Evolutionary conservation across 495 filamentous ascomycete genomes (phyloP), one percentile per base, ranked within the genome.

Genomic region (Daldinia bambusicola): DNA sequence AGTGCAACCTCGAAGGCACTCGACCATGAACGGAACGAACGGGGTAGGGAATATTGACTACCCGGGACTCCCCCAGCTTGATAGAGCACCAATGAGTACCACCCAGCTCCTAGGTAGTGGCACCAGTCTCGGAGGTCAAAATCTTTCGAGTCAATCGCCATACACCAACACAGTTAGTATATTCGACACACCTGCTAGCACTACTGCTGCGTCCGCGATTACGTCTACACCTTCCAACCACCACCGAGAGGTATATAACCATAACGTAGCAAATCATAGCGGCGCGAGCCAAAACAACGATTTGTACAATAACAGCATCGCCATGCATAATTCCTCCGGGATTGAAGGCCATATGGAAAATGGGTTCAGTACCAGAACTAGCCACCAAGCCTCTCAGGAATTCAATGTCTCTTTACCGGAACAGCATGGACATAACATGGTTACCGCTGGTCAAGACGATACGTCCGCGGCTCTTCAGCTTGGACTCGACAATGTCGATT

Each of bases 41-140:
- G 63, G 61, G 1, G 16, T 61, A 5, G 16, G 50, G 6, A 41
- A 41, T 10, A 18, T 62, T 9, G 57, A 71, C 9, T 71, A 66
- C n/a, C 7, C 63, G 0, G 34, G 51, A n/a, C 37, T 65, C 20
- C 2, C 36, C 1, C 13, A 48, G 2, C 8, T 70, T 5, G 61
- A 70, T 16, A 61, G 48, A 18, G 5, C 37, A 13, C 20, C 37
- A 13, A 61, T 71, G 34, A 30, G 20, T 30, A 52, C 70, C 1
- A 20, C 31, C 9, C 37, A 61, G 38, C 18, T 71, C 26, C 26
- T 75, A 20, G 14, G 38, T 13, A 73, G 65, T 53, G 73, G 41
- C 6, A 18, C 4, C 12, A 31, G 41, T 9, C 56, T 70, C 32
- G 61, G 20, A 34, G 10, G 13, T 32, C 65, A 72, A 14, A 18